These are phyloP conservation scores for Colletotrichum sansevieriae DNA, from an alignment of 2,329 filamentous ascomycete species.

Conservation along the genomic window DNA sequence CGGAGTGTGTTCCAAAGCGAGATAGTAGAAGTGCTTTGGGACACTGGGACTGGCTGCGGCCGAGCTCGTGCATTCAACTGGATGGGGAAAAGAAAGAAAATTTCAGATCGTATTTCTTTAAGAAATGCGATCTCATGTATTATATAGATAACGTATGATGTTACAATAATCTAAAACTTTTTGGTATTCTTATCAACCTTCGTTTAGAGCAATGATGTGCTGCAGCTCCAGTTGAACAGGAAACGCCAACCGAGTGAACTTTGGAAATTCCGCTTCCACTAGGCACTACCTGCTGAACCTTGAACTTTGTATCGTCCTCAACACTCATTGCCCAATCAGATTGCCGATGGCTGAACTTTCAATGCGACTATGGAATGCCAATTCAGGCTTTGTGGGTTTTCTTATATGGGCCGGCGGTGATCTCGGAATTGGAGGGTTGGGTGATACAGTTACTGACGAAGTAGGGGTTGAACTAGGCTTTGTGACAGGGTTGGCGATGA, in stretches of 20 bases:
- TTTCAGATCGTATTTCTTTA: too few relatives aligned
- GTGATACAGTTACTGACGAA: conserved; percentile 23
- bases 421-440: conserved; percentile 31
- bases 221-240: too few relatives aligned
- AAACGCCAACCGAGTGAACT: too few relatives aligned
- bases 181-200: too few relatives aligned
- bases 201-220: too few relatives aligned
- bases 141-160: too few relatives aligned
- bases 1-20: not conserved
- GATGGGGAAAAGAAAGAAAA: too few relatives aligned
- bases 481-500: conserved; percentile 27
- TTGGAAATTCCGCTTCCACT: too few relatives aligned
- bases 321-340: not conserved
- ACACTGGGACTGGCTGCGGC: not conserved
- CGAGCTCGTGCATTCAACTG: not conserved
- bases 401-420: conserved; percentile 21
- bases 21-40: not conserved
- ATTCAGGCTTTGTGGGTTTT: not conserved
- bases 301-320: too few relatives aligned
- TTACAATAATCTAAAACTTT: too few relatives aligned
- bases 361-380: not conserved
- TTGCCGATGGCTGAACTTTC: not conserved
- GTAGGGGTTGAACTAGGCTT: not conserved
- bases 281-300: too few relatives aligned
- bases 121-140: too few relatives aligned